Conservation (phyloP, 2,329 filamentous ascomycete genomes). For the Arthrobotrys sinensis region DNA sequence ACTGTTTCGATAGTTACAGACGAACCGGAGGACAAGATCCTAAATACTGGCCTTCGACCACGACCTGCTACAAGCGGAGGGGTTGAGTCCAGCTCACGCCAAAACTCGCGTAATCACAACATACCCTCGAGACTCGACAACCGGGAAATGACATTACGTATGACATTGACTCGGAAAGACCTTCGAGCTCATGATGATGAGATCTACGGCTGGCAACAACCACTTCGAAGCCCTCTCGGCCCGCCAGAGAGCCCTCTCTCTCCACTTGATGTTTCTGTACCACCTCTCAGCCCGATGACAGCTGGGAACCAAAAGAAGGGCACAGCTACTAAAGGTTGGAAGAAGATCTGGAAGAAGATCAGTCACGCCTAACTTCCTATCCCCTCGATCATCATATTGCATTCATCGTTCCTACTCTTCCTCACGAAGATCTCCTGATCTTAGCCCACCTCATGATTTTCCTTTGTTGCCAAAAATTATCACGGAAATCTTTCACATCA, state of each 20-base stretch:
- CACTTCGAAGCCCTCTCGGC: conserved; percentile 34
- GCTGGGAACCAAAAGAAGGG: conserved; percentile 33
- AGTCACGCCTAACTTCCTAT: conserved; percentile 29
- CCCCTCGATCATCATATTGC: conserved; percentile 34
- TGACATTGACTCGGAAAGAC: conserved; percentile 93
- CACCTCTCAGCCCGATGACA: conserved; percentile 27
- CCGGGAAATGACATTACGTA: conserved; percentile 94
- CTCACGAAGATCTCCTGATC: conserved; percentile 6
- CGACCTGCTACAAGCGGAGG: conserved; percentile 57
- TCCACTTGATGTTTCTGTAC: conserved; percentile 15
- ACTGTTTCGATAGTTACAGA: conserved; percentile 46
- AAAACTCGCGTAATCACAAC: conserved; percentile 22
- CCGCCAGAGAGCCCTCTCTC: conserved; percentile 48
- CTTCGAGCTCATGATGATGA: conserved; percentile 81
- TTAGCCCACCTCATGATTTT: conserved; percentile 46
- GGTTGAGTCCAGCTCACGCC: conserved; percentile 45
- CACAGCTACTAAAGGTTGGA: conserved; percentile 44
- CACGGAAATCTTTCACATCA: conserved; percentile 19
- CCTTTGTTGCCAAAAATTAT: conserved; percentile 53
- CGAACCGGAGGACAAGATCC: conserved; percentile 32
- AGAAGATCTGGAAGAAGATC: conserved; percentile 61
- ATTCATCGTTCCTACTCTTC: conserved; percentile 17
- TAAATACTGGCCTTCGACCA: conserved; percentile 58
- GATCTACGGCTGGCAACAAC: conserved; percentile 78
- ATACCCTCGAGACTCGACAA: conserved; percentile 66